Evolutionary conservation across 441 rosid species (phyloP).

Genomic region (Iberis amara): DNA sequence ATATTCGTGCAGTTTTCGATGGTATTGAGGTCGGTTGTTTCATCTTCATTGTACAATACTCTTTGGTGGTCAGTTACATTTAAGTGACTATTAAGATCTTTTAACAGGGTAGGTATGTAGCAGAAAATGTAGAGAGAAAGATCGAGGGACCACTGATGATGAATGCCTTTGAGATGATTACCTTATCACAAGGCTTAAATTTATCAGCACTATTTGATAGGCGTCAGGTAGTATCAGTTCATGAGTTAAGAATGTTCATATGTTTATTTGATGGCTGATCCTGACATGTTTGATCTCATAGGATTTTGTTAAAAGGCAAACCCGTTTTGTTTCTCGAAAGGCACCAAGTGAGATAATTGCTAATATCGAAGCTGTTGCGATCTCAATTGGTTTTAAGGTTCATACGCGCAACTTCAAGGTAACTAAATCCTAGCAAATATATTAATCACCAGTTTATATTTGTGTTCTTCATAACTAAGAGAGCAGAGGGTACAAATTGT

Average conservation of each 20-base stretch:
- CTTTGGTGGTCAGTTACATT: constrained; percentile 1
- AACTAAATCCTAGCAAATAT: constrained; percentile 12
- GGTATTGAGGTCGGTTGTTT: constrained; percentile 69
- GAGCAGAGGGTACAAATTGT: background rate
- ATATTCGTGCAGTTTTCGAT: constrained; percentile 68
- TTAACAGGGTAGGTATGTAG: constrained; percentile 62
- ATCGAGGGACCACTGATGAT: constrained; percentile 63
- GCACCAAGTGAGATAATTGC: constrained; percentile 62
- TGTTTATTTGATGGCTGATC: constrained; percentile 18
- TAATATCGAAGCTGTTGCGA: constrained; percentile 63
- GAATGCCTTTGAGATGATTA: constrained; percentile 98
- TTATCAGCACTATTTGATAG: constrained; percentile 83
- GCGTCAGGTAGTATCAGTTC: constrained; percentile 55
- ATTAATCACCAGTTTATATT: background rate
- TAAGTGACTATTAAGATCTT: background rate
- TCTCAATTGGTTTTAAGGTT: constrained; percentile 54
- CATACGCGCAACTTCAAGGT: constrained; percentile 79
- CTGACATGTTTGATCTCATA: constrained; percentile 27
- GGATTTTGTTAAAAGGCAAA: constrained; percentile 80
- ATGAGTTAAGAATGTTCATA: no score
- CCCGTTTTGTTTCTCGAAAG: constrained; percentile 77
- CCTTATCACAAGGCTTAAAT: constrained; percentile 89
- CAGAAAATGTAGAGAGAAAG: constrained; percentile 42
- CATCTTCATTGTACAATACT: constrained; percentile 10
- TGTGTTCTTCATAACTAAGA: no score